Evolutionary conservation across 441 rosid genomes (phyloP).

Genomic region (Populus hybrid): DNA sequence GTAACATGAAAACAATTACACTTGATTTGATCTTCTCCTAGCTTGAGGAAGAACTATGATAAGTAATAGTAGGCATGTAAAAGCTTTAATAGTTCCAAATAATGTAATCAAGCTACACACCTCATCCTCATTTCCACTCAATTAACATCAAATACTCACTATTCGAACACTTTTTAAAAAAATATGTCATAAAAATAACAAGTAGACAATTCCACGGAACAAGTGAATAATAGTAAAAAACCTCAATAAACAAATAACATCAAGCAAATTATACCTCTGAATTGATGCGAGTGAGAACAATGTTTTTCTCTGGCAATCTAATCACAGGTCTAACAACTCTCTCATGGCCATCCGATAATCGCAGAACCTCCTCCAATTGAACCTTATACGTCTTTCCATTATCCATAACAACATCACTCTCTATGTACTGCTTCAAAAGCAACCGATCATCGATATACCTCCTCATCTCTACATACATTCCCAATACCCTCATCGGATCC

Average conservation of each 20-base stretch:
- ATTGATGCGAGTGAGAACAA: constrained; percentile 83
- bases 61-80: not conserved
- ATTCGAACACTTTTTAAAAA: too few relatives aligned
- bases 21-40: not conserved
- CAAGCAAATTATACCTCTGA: constrained; percentile 61
- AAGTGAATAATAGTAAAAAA: not conserved
- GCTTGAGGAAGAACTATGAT: not conserved
- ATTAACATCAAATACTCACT: too few relatives aligned
- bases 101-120: not conserved
- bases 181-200: not conserved
- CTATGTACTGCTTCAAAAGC: constrained; percentile 81
- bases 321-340: constrained; percentile 81
- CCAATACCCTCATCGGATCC: constrained; percentile 58
- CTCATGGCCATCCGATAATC: constrained; percentile 54
- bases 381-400: constrained; percentile 64
- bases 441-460: constrained; percentile 70
- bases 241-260: not conserved
- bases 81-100: not conserved
- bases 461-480: constrained; percentile 78
- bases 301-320: constrained; percentile 67
- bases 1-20: not conserved
- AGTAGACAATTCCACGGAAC: constrained; percentile 1
- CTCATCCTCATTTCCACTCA: not conserved
- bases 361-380: constrained; percentile 79
- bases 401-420: constrained; percentile 64